Evolutionary conservation across 352 stramenopile genomes (phyloP).

Genomic region (Phytophthora hybrid): DNA sequence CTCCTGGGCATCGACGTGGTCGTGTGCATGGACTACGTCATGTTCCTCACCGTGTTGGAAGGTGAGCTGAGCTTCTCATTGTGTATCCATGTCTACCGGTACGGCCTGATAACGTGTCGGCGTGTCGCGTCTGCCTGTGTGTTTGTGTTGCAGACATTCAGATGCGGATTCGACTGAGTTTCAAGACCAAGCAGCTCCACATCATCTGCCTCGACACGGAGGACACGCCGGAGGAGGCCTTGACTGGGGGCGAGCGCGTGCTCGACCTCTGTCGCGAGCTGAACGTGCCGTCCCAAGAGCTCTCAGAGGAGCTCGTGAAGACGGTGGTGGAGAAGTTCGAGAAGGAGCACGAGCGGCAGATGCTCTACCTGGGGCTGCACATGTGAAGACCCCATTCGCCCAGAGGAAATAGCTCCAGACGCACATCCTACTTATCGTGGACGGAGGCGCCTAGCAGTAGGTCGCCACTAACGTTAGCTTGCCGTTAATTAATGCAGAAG

Average conservation of each 20-base stretch:
- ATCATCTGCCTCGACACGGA: slow-evolving; percentile 84
- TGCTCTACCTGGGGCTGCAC: slow-evolving; percentile 64
- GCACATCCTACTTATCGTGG: not conserved
- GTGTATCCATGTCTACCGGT: slow-evolving; percentile 18
- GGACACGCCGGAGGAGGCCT: slow-evolving; percentile 77
- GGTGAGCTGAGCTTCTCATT: slow-evolving; percentile 37
- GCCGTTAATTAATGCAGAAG: slow-evolving; percentile 18
- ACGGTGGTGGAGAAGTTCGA: slow-evolving; percentile 55
- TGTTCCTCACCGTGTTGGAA: slow-evolving; percentile 82
- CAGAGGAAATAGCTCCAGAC: not conserved
- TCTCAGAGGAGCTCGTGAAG: slow-evolving; percentile 58
- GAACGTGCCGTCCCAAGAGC: slow-evolving; percentile 36
- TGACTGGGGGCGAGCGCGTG: slow-evolving; percentile 54
- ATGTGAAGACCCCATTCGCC: slow-evolving; percentile 31
- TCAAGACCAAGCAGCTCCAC: slow-evolving; percentile 67
- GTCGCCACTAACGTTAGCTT: too few relatives aligned
- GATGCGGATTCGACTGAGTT: slow-evolving; percentile 55
- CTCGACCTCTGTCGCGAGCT: slow-evolving; percentile 64
- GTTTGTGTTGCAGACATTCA: slow-evolving; percentile 47
- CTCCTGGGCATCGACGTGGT: slow-evolving; percentile 74
- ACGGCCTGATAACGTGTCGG: not conserved
- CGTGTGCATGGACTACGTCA: slow-evolving; percentile 83
- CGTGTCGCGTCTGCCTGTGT: not conserved
- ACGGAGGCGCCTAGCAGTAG: not conserved
- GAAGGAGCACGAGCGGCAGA: slow-evolving; percentile 43